Conservation (phyloP, 805 yeast species). For the Nakazawaea holstii region DNA sequence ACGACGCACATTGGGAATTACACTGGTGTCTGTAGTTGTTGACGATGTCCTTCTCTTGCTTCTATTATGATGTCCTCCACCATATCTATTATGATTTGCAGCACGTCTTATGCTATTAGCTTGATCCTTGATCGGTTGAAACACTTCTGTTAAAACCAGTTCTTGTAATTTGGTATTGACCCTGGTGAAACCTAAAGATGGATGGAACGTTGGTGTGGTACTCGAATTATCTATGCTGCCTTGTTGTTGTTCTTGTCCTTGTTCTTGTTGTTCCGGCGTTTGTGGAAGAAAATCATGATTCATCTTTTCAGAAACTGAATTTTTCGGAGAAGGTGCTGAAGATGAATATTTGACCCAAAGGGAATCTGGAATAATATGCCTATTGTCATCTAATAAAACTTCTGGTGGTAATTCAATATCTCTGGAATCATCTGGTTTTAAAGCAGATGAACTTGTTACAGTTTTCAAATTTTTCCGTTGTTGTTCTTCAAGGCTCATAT, state of each 20-base stretch:
- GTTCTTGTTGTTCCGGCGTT: slow-evolving; percentile 8
- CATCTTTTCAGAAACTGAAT: slow-evolving; percentile 22
- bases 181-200: slow-evolving; percentile 52
- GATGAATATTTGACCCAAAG: slow-evolving; percentile 59
- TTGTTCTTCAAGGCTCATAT: background rate
- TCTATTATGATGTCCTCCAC: background rate
- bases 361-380: slow-evolving; percentile 84
- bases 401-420: slow-evolving; percentile 50
- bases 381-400: slow-evolving; percentile 88
- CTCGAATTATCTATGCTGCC: slow-evolving; percentile 3
- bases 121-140: slow-evolving; percentile 43
- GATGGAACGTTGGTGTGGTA: slow-evolving; percentile 8
- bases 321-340: slow-evolving; percentile 35
- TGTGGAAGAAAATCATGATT: slow-evolving; percentile 4
- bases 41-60: slow-evolving; percentile 3
- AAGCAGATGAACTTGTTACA: slow-evolving; percentile 10
- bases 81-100: background rate
- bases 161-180: slow-evolving; percentile 71
- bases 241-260: background rate
- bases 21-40: background rate
- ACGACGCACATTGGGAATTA: background rate
- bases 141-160: slow-evolving; percentile 66
- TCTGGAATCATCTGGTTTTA: slow-evolving; percentile 10
- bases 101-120: slow-evolving; percentile 13
- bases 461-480: slow-evolving; percentile 1